Conservation (phyloP, 148 eudicot species). For the Amaranthus palmeri region DNA sequence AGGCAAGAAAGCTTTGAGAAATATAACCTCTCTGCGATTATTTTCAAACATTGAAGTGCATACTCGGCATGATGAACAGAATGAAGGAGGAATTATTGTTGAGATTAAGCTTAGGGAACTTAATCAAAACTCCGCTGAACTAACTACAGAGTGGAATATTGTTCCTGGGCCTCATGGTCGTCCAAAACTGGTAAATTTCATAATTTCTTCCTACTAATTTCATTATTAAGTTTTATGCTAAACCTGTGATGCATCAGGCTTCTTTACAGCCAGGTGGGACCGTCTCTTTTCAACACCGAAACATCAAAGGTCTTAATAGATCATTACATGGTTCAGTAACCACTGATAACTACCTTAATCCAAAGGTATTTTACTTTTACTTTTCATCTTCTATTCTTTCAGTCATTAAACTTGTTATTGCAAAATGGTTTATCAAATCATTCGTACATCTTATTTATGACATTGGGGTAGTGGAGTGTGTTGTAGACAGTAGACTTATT, state of each 20-base stretch:
- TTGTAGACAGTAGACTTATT: no score
- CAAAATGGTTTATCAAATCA: not conserved
- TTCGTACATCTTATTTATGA: not conserved
- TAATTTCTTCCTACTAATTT: constrained; percentile 4
- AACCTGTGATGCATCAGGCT: constrained; percentile 46
- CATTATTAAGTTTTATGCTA: not conserved
- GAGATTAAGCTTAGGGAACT: constrained; percentile 94
- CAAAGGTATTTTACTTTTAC: constrained; percentile 54
- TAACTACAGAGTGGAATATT: constrained; percentile 95
- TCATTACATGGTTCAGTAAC: constrained; percentile 87
- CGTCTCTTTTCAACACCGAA: constrained; percentile 90
- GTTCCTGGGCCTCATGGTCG: constrained; percentile 93
- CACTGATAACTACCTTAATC: constrained; percentile 87
- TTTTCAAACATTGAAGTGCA: constrained; percentile 97
- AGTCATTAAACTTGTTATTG: not conserved
- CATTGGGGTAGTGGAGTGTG: no score
- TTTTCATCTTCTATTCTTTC: not conserved
- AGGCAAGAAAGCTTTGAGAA: constrained; percentile 90
- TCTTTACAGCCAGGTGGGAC: constrained; percentile 96
- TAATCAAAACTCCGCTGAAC: constrained; percentile 92
- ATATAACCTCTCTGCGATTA: constrained; percentile 76
- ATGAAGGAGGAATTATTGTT: constrained; percentile 90
- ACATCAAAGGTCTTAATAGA: constrained; percentile 81
- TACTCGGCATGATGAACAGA: constrained; percentile 90
- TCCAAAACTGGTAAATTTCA: constrained; percentile 72